phyloP scores from a whole-genome alignment of 441 rosid genomes.

The Adansonia grandidieri region DNA sequence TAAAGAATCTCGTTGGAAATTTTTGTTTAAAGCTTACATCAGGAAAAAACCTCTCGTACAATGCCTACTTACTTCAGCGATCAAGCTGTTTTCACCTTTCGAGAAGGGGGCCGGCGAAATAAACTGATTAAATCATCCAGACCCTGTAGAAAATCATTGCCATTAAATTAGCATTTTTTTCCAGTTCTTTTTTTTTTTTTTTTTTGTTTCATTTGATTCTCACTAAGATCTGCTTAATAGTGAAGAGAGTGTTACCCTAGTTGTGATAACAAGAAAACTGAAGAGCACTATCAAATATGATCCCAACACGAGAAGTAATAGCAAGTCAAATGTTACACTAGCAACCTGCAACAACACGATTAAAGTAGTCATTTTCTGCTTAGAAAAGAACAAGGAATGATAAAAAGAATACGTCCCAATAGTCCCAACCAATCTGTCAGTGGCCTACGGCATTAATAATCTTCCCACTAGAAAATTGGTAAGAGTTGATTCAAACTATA shows the following conservation, averaged over 20 bases:
- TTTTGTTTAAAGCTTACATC: conserved; percentile 27
- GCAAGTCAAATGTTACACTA: conserved; percentile 94
- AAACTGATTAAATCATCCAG: conserved; percentile 14
- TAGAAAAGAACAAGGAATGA: background rate
- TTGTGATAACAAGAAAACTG: conserved; percentile 89
- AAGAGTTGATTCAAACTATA: background rate
- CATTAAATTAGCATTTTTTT: background rate
- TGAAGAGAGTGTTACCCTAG: conserved; percentile 63
- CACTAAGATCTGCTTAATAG: background rate
- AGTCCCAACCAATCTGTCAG: conserved; percentile 11
- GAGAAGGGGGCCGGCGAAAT: conserved; percentile 13
- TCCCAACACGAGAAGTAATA: conserved; percentile 87
- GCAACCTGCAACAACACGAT: conserved; percentile 67
- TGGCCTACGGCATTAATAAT: background rate
- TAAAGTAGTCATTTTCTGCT: conserved; percentile 6
- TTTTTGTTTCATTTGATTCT: background rate
- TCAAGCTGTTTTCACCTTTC: conserved; percentile 46
- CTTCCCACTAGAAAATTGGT: background rate
- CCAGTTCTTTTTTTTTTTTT: background rate
- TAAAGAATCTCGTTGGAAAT: conserved; percentile 25
- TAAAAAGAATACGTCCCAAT: background rate
- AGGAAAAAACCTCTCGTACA: conserved; percentile 16
- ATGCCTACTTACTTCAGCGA: conserved; percentile 10
- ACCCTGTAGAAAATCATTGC: background rate
- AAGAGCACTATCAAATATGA: conserved; percentile 88